A percentile compares a stretch with the other conserved stretches of the same genome.
phyloP scores from a whole-genome alignment of 371 early-diverging fungal genomes.

The Rhizomucor miehei region DNA sequence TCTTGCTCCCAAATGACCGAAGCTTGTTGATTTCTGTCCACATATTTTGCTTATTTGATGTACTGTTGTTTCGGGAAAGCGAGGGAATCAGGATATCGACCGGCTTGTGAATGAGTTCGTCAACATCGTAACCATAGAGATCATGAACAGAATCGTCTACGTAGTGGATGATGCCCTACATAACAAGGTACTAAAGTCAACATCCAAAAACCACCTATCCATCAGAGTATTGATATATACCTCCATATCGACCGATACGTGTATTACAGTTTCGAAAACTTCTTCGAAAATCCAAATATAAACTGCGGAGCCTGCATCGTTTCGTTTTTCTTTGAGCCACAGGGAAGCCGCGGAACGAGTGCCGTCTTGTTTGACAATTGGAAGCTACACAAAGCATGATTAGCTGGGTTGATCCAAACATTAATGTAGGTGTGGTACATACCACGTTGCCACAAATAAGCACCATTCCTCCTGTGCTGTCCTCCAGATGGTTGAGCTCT shows the following conservation, averaged over 20 bases:
- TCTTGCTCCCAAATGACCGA: conserved; percentile 60
- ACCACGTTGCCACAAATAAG: conserved; percentile 70
- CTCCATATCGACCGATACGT: conserved; percentile 25
- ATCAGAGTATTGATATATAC: conserved; percentile 15
- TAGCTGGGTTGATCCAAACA: background rate
- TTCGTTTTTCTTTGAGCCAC: conserved; percentile 65
- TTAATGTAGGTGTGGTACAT: conserved; percentile 18
- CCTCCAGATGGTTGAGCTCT: conserved; percentile 20
- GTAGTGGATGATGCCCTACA: conserved; percentile 51
- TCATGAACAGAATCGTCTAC: conserved; percentile 51
- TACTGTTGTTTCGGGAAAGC: conserved; percentile 10
- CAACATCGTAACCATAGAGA: conserved; percentile 52
- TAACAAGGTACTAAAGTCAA: background rate
- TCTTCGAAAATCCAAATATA: conserved; percentile 75
- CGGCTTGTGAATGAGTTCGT: conserved; percentile 43
- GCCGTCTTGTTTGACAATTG: conserved; percentile 60
- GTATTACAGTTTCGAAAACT: conserved; percentile 56
- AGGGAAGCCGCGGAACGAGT: conserved; percentile 61
- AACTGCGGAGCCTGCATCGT: conserved; percentile 48
- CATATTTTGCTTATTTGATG: conserved; percentile 5
- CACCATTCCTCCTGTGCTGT: conserved; percentile 38
- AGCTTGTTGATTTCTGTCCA: conserved; percentile 36
- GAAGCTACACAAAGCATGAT: conserved; percentile 38
- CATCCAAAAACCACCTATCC: background rate
- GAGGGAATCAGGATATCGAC: conserved; percentile 45